These are phyloP conservation scores for Penicillium psychrosexuale DNA, from an alignment of 2,329 filamentous ascomycete genomes.

Conservation along the genomic window DNA sequence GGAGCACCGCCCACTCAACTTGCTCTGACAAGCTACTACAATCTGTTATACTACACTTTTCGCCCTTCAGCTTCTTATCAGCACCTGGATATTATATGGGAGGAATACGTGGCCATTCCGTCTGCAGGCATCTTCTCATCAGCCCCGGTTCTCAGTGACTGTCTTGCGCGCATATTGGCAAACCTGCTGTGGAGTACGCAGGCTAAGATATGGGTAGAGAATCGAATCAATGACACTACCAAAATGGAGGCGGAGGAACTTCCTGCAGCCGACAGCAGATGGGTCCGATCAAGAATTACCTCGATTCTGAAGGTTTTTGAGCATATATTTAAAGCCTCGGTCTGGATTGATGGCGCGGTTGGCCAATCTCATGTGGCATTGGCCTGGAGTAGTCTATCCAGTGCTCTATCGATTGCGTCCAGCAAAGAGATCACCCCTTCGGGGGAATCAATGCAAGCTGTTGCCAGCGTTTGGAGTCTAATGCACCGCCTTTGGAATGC, in stretches of 20 bases:
- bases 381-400: slow-evolving; percentile 60
- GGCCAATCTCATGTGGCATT: slow-evolving; percentile 50
- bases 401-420: slow-evolving; percentile 58
- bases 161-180: slow-evolving; percentile 68
- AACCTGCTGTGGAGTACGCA: slow-evolving; percentile 57
- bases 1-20: slow-evolving; percentile 52
- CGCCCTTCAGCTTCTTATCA: slow-evolving; percentile 63
- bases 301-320: slow-evolving; percentile 64
- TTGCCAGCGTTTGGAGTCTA: slow-evolving; percentile 68
- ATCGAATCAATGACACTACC: slow-evolving; percentile 61
- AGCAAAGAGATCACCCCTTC: slow-evolving; percentile 90
- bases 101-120: slow-evolving; percentile 65
- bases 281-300: slow-evolving; percentile 71
- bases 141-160: slow-evolving; percentile 52
- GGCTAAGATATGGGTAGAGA: slow-evolving; percentile 67
- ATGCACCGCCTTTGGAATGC: slow-evolving; percentile 67
- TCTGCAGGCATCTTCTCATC: slow-evolving; percentile 56
- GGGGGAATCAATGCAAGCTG: slow-evolving; percentile 74
- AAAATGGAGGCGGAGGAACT: slow-evolving; percentile 68
- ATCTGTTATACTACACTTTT: slow-evolving; percentile 78
- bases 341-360: slow-evolving; percentile 48
- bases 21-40: slow-evolving; percentile 71
- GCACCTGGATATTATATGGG: slow-evolving; percentile 77
- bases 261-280: slow-evolving; percentile 79
- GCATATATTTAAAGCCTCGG: slow-evolving; percentile 49